phyloP scores from a whole-genome alignment of 2,329 filamentous ascomycete species.

The Fusarium neocosmosporiellum region DNA sequence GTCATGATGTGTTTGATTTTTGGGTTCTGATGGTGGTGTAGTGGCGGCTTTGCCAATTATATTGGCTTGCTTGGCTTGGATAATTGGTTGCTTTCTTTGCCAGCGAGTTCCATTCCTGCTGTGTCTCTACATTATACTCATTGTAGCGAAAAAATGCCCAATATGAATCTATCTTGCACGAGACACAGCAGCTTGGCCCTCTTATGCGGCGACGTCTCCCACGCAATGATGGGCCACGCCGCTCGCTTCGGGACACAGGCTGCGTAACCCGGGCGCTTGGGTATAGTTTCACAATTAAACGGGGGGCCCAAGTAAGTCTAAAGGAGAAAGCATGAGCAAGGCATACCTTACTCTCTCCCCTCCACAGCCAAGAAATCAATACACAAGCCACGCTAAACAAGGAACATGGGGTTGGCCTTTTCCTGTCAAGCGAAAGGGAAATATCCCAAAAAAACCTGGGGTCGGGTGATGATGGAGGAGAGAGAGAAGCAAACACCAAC shows the following conservation, averaged over 20 bases:
- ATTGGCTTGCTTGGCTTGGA: neutral
- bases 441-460: neutral
- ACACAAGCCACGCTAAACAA: constrained; percentile 1
- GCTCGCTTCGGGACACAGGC: constrained; percentile 31
- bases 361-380: neutral
- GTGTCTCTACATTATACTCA: neutral
- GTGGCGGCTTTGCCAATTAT: neutral
- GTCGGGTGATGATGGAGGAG: neutral
- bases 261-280: constrained; percentile 26
- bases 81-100: neutral
- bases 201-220: neutral
- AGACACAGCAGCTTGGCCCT: neutral
- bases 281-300: constrained; percentile 9
- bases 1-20: constrained; percentile 3
- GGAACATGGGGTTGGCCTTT: neutral
- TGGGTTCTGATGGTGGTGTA: neutral
- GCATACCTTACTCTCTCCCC: neutral
- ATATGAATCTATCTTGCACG: neutral
- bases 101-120: neutral
- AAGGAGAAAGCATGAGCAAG: neutral
- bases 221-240: constrained; percentile 8
- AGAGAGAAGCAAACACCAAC: neutral
- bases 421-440: neutral
- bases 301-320: neutral
- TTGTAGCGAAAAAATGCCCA: neutral